Base-by-base conservation (phyloP, 139 green algal species). In the Diplosphaera chodatii region DNA sequence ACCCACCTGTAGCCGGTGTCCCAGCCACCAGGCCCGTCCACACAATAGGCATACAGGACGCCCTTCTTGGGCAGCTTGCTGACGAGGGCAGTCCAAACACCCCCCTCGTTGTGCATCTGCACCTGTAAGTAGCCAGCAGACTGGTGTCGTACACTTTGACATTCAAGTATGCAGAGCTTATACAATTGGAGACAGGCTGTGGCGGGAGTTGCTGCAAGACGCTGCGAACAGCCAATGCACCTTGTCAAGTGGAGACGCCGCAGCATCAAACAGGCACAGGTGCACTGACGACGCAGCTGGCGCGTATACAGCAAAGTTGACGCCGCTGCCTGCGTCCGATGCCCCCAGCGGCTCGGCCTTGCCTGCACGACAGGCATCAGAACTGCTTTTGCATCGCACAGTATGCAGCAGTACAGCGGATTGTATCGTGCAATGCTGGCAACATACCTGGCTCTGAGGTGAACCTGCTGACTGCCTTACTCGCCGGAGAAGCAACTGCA, bases 271-370 rank as follows among this genome's bases (percentile, higher is more conserved):
- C n/a, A 97, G 68, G 33, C 78, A 80, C 15, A 97, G 81, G 13
- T 69, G 82, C 29, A 93, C 83, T 0, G 64, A 48, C 28, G 80
- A 90, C 41, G 91, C 91, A 67, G 86, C 67, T 30, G 71, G 71
- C 2, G 87, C 81, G 34, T 77, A 91, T 4, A 97, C 62, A 0
- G 92, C 89, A 82, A 97, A 97, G 75, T 97, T 97, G 32, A 96
- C 67, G 6, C 82, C 85, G 0, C 69, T 30, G 6, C 34, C 23
- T 13, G 22, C 32, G 18, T 28, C 64, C 0, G 88, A 95, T 30
- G 91, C 86, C 1, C 92, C 92, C 55, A 97, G 69, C 0, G 91
- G 91, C 48, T 85, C 40, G 2, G 70, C 18, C 1, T 13, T 55
- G 33, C 83, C 83, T 69, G 63, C 25, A 59, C 25, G 48, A 5